phyloP scores from a whole-genome alignment of 305 asterid species.

The Solanum hybrid region DNA sequence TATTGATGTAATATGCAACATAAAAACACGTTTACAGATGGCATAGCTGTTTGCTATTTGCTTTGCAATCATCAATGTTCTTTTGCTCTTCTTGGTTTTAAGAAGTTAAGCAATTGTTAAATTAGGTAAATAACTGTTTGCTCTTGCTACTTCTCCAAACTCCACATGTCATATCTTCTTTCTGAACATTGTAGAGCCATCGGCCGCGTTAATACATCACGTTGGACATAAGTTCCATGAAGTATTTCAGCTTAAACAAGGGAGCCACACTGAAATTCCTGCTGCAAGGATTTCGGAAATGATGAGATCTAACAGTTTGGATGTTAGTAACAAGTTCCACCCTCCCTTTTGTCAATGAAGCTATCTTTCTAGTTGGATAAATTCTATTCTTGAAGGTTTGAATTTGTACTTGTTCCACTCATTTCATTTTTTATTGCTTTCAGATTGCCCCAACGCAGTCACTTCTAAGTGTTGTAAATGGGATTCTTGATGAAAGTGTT shows the following conservation, averaged over 20 bases:
- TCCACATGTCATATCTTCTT: not conserved
- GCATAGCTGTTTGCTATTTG: not conserved
- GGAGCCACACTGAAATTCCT: slow-evolving; percentile 59
- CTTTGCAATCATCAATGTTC: not conserved
- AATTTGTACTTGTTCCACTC: not conserved
- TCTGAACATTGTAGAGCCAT: slow-evolving; percentile 27
- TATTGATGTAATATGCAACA: slow-evolving; percentile 1
- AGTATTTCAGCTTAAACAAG: slow-evolving; percentile 76
- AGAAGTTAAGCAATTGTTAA: not conserved
- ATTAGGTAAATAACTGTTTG: not conserved
- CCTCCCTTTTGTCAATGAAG: not conserved
- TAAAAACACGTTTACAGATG: not conserved
- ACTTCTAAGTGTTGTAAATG: slow-evolving; percentile 64
- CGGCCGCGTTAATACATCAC: slow-evolving; percentile 32
- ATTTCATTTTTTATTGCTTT: slow-evolving; percentile 7
- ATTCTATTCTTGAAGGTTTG: not conserved
- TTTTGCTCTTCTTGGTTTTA: not conserved
- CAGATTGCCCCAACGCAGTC: slow-evolving; percentile 96
- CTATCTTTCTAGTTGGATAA: not conserved
- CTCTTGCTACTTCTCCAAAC: not conserved
- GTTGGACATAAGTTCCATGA: slow-evolving; percentile 72
- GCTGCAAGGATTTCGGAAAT: slow-evolving; percentile 68
- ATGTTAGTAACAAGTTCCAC: slow-evolving; percentile 37
- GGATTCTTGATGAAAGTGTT: slow-evolving; percentile 77
- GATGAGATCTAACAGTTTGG: slow-evolving; percentile 89